Conservation (phyloP, 2,329 filamentous ascomycete genomes). For the Hypoxylon rubiginosum region DNA sequence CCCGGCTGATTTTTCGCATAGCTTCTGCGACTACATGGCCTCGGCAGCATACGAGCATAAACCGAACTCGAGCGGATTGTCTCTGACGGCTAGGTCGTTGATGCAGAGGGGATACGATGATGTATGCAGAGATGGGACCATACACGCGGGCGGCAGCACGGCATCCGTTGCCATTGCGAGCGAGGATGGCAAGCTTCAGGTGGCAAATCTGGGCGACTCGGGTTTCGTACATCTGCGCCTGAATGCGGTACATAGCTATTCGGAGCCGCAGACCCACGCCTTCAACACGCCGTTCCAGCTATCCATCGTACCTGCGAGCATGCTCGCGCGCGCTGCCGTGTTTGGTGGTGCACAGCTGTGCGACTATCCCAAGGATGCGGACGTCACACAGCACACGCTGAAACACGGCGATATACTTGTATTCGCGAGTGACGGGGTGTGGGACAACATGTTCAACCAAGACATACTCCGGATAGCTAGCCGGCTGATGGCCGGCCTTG, state of each 20-base stretch:
- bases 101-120: conserved; percentile 88
- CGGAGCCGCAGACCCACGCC: conserved; percentile 89
- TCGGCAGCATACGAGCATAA: conserved; percentile 74
- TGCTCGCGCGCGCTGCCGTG: conserved; percentile 82
- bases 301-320: conserved; percentile 84
- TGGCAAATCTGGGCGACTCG: conserved; percentile 96
- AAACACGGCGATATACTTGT: conserved; percentile 94
- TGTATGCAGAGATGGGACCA: conserved; percentile 78
- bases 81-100: conserved; percentile 74
- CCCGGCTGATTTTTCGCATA: conserved; percentile 94
- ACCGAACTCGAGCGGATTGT: conserved; percentile 46
- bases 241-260: conserved; percentile 86
- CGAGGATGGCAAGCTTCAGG: conserved; percentile 80
- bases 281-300: conserved; percentile 99
- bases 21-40: conserved; percentile 94
- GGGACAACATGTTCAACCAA: conserved; percentile 94
- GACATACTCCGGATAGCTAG: conserved; percentile 87
- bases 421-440: conserved; percentile 93
- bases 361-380: conserved; percentile 87
- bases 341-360: conserved; percentile 87
- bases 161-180: conserved; percentile 87
- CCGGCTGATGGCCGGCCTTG: conserved; percentile 77
- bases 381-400: conserved; percentile 80
- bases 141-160: conserved; percentile 89
- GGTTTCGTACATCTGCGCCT: conserved; percentile 89